Evolutionary conservation across 73 alveolate genomes (phyloP), one percentile per base, ranked within the genome.

Genomic region (Uronychia setigera): DNA sequence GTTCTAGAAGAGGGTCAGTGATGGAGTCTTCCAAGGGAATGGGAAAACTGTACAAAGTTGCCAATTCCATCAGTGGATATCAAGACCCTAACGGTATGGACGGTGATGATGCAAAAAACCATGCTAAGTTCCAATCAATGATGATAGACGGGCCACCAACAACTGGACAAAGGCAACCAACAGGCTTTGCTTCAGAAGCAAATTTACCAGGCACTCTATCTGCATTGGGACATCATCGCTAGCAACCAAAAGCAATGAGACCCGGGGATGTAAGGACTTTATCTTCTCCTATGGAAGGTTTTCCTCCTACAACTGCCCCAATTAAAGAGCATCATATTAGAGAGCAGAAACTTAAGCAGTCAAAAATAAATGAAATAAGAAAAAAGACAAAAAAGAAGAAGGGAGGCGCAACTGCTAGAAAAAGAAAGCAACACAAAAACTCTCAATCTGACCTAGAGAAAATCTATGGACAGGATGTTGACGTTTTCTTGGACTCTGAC

Each of bases 401-500:
- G 76, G 32, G 26, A 13, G 74, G 58, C 1, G 59, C 19, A 31
- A 13, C 75, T 11, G 76, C 85, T 26, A 78, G 57, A 31, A 76
- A 30, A 27, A 28, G 59, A 26, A 76, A 28, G 29, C 1, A 27
- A 29, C 67, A 5, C 67, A 46, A 46, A 46, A 46, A 46, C 67
- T 46, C 67, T 11, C 58, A 76, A 29, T 26, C 77, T 26, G 35
- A 30, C 26, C 76, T 83, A 26, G 90, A 83, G 28, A 83, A 83
- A 29, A 31, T 83, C 11, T 83, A 74, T 76, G 90, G 80, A 9
- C 26, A 83, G 57, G 80, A 83, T 28, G 31, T 74, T 29, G 90
- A 83, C 76, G 67, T 34, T n/a, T 83, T 83, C 78, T 57, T 83
- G 59, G 80, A 83, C 59, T 59, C 83, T 13, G 83, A 75, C 35